Evolutionary conservation across 106 monocot genomes (phyloP), one percentile per base, ranked within the genome.

Genomic region (Dactylorhiza incarnata): DNA sequence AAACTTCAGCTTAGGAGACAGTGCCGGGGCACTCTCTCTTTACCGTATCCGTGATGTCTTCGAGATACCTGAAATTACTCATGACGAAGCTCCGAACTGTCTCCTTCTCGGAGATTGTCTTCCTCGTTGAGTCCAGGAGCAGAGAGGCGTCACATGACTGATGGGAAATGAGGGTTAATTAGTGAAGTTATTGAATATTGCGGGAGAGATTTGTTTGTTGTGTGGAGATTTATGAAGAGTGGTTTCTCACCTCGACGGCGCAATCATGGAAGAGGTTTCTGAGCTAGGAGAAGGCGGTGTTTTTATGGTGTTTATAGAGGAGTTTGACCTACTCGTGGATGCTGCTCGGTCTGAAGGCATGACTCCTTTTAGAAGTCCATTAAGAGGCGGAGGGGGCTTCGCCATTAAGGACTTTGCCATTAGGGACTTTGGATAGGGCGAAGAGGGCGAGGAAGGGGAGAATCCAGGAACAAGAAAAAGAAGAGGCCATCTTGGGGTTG

Each of bases 251-350:
- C 92, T 92, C 45, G 49, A 92, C 92, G 67, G 92, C 92, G 63
- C 92, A 89, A 78, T 92, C 92, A 79, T 92, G 92, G 89, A 92
- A 92, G 71, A 92, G 81, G 87, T 89, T 89, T 74, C 92, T 82
- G 73, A 92, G 83, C 92, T 89, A 92, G 22, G 89, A 92, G 85
- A 92, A 87, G 74, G 92, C 89, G 52, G 92, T 92, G 92, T 92
- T 92, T 87, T 92, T 92, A 85, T 92, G 92, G 73, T 85, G 83
- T 74, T 85, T 92, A 87, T 89, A 92, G 71, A 92, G 89, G 56
- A 92, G 82, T 77, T 85, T 85, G 44, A 89, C 92, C 66, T 92
- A 89, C 80, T 92, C 89, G 48, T 49, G 85, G 81, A 92, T 89
- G 72, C 89, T 82, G 74, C 83, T 92, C 92, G 5, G 87, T 89